phyloP scores from a whole-genome alignment of 352 stramenopile genomes.

The Pythium biforme region DNA sequence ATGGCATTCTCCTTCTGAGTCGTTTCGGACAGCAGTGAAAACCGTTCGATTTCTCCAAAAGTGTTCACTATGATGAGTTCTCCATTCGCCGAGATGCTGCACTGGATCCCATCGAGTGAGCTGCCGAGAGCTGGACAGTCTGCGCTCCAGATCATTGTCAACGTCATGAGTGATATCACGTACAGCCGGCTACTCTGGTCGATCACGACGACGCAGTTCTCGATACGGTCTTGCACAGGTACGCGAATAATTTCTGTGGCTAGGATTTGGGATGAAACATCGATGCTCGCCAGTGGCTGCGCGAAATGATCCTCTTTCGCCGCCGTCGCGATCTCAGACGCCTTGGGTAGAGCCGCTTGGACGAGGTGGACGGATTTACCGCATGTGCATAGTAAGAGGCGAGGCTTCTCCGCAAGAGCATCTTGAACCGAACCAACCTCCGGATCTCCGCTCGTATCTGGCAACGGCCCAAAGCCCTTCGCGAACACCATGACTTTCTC shows the following conservation, averaged over 20 bases:
- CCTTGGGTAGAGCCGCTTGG: slow-evolving; percentile 44
- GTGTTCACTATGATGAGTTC: slow-evolving; percentile 60
- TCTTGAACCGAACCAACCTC: slow-evolving; percentile 26
- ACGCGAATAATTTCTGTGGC: slow-evolving; percentile 53
- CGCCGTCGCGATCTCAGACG: slow-evolving; percentile 57
- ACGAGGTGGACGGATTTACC: slow-evolving; percentile 57
- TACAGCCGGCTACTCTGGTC: slow-evolving; percentile 71
- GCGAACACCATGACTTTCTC: slow-evolving; percentile 60
- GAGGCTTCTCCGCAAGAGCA: slow-evolving; percentile 37
- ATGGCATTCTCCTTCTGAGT: slow-evolving; percentile 56
- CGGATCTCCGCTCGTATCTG: slow-evolving; percentile 20
- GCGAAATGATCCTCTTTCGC: slow-evolving; percentile 41
- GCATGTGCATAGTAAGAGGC: slow-evolving; percentile 61
- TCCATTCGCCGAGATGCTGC: slow-evolving; percentile 43
- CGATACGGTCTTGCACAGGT: slow-evolving; percentile 48
- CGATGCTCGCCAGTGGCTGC: slow-evolving; percentile 50
- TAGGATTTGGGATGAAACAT: slow-evolving; percentile 43
- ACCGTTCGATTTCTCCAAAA: slow-evolving; percentile 67
- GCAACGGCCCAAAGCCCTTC: slow-evolving; percentile 32
- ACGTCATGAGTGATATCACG: slow-evolving; percentile 54
- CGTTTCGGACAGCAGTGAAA: slow-evolving; percentile 54
- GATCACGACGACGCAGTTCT: slow-evolving; percentile 62
- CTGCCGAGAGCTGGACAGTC: slow-evolving; percentile 39
- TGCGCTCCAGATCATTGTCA: slow-evolving; percentile 50
- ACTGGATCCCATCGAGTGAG: slow-evolving; percentile 41